Percentiles rank a stretch among this genome's conserved stretches.
Conservation (phyloP, 371 early-diverging fungal genomes). For the Mortierella sp. region DNA sequence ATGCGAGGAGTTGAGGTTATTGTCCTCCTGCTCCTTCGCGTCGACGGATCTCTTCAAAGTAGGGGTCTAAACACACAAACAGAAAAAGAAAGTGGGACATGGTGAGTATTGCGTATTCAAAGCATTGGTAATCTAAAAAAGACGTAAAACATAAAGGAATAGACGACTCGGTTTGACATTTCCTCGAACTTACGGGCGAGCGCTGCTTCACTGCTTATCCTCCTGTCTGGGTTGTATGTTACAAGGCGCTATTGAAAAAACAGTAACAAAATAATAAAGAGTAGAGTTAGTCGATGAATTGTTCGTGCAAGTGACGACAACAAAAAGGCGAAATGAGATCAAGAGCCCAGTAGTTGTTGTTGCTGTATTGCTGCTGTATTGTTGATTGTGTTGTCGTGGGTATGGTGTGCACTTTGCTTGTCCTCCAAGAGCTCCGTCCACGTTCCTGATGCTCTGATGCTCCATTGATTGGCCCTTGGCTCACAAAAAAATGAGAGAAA, state of each 20-base stretch:
- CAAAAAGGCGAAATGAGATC: slow-evolving; percentile 11
- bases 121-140: neutral
- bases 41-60: slow-evolving; percentile 45
- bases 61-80: slow-evolving; percentile 29
- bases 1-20: no score
- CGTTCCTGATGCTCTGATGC: slow-evolving; percentile 12
- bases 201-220: slow-evolving; percentile 55
- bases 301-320: neutral
- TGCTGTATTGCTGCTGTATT: no score
- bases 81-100: neutral
- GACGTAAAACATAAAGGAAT: neutral
- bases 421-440: slow-evolving; percentile 18
- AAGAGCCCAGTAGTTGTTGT: no score
- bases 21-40: slow-evolving; percentile 35
- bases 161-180: no score
- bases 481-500: slow-evolving; percentile 1
- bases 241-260: slow-evolving; percentile 40
- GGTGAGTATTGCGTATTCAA: no score
- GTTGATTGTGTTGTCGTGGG: no score
- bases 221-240: slow-evolving; percentile 50
- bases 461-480: neutral
- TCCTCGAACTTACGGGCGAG: slow-evolving; percentile 52
- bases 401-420: slow-evolving; percentile 13
- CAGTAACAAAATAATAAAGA: neutral
- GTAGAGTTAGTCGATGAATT: neutral